These are phyloP conservation scores for Trichomonascus vanleenenianus DNA, from an alignment of 805 yeast genomes.

Conservation along the genomic window DNA sequence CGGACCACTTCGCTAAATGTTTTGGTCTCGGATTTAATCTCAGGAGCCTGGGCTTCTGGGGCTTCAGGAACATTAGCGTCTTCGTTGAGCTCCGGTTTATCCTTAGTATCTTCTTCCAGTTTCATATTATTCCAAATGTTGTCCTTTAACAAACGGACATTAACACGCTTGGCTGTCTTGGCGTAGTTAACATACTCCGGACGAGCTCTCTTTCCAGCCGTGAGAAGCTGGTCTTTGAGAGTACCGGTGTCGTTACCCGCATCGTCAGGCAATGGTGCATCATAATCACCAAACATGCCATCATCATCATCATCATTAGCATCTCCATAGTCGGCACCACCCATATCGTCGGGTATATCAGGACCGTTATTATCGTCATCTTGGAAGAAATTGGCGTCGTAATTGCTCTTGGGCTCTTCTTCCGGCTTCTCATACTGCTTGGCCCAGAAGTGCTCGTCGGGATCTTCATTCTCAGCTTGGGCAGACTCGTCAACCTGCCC, in stretches of 20 bases:
- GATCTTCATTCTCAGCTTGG: slow-evolving; percentile 20
- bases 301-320: slow-evolving; percentile 12
- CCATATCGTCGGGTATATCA: slow-evolving; percentile 10
- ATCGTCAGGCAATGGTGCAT: slow-evolving; percentile 4
- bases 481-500: neutral
- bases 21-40: neutral
- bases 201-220: slow-evolving; percentile 15
- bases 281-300: slow-evolving; percentile 11
- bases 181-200: slow-evolving; percentile 47
- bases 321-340: slow-evolving; percentile 12
- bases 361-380: slow-evolving; percentile 30
- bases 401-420: slow-evolving; percentile 22
- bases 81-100: neutral
- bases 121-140: slow-evolving; percentile 57
- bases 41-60: no score
- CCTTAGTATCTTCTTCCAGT: slow-evolving; percentile 2
- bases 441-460: slow-evolving; percentile 72
- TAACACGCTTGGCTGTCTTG: slow-evolving; percentile 69
- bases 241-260: neutral
- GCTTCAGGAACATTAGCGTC: no score
- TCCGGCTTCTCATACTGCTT: slow-evolving; percentile 34
- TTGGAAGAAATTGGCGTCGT: slow-evolving; percentile 24
- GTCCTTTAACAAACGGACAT: slow-evolving; percentile 62
- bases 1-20: slow-evolving; percentile 42
- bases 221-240: slow-evolving; percentile 5